Conservation (phyloP, 2,329 filamentous ascomycete genomes). For the Phialemoniopsis sp. region DNA sequence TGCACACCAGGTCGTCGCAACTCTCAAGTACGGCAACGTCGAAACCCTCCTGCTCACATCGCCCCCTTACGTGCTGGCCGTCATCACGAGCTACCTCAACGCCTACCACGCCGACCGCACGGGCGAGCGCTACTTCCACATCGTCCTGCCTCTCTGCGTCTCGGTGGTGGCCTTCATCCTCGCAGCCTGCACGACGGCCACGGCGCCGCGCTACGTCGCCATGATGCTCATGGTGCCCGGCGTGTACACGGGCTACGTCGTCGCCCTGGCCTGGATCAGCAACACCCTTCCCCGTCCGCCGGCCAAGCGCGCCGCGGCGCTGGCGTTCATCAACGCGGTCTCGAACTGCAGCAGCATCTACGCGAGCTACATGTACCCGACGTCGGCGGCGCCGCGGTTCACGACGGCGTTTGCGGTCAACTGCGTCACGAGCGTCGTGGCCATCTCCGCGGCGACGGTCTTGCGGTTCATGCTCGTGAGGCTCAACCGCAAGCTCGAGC, state of each 20-base stretch:
- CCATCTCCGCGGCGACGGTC: conserved; percentile 58
- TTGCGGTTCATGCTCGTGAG: conserved; percentile 59
- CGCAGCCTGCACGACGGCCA: conserved; percentile 45
- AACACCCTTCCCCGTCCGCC: conserved; percentile 66
- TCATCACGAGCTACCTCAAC: conserved; percentile 59
- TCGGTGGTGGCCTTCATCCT: conserved; percentile 64
- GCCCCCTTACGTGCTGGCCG: conserved; percentile 60
- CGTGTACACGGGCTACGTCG: conserved; percentile 51
- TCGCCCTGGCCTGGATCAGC: conserved; percentile 28
- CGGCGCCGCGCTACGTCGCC: conserved; percentile 60
- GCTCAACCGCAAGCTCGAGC: conserved; percentile 65
- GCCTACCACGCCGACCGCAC: conserved; percentile 69
- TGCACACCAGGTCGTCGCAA: conserved; percentile 42
- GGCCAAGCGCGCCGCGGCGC: conserved; percentile 63
- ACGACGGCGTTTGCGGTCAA: conserved; percentile 64
- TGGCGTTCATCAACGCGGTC: conserved; percentile 74
- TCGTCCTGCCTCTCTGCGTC: conserved; percentile 57
- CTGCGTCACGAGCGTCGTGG: conserved; percentile 58
- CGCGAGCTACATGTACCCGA: conserved; percentile 44
- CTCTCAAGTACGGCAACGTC: conserved; percentile 58
- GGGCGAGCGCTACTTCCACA: conserved; percentile 67
- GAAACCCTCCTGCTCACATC: conserved; percentile 59
- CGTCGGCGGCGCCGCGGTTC: conserved; percentile 31
- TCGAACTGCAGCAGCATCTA: conserved; percentile 69
- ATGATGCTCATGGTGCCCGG: conserved; percentile 64